Evolutionary conservation across 305 asterid species (phyloP).

Genomic region (Caryopteris hybrid): DNA sequence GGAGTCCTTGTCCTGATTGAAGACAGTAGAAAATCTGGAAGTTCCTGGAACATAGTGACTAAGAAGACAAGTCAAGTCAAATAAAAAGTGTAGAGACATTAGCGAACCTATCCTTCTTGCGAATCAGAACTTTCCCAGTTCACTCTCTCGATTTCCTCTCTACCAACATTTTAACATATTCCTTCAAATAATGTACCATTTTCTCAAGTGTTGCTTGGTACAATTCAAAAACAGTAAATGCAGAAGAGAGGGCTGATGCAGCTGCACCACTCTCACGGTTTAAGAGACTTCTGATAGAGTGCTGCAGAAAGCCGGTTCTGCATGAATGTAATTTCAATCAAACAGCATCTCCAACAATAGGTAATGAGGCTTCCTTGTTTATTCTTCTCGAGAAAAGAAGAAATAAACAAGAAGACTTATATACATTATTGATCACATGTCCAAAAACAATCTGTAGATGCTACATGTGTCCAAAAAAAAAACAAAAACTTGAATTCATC

Average conservation of each 20-base stretch:
- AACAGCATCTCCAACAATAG: not conserved
- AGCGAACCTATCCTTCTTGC: no score
- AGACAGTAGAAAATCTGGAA: slow-evolving; percentile 49
- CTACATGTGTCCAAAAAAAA: not conserved
- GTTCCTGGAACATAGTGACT: not conserved
- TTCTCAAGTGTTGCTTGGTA: slow-evolving; percentile 39
- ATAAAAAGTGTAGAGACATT: no score
- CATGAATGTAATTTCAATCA: slow-evolving; percentile 5
- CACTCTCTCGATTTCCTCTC: slow-evolving; percentile 56
- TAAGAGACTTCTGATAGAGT: slow-evolving; percentile 47
- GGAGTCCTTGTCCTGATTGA: slow-evolving; percentile 59
- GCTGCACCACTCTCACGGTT: slow-evolving; percentile 43
- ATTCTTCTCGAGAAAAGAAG: not conserved
- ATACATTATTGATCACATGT: not conserved
- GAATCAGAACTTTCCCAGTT: slow-evolving; percentile 53
- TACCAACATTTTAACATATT: slow-evolving; percentile 45
- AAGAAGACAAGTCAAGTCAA: no score
- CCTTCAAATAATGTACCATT: slow-evolving; percentile 39
- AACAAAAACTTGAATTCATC: no score
- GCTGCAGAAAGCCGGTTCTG: slow-evolving; percentile 46
- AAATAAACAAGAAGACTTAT: not conserved
- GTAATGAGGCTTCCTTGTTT: not conserved
- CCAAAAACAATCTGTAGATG: not conserved
- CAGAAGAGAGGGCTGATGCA: slow-evolving; percentile 31
- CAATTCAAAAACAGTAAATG: slow-evolving; percentile 51